Base-by-base conservation (phyloP, 1,284 basidiomycete genomes). In the Xerocomus alliaceus region DNA sequence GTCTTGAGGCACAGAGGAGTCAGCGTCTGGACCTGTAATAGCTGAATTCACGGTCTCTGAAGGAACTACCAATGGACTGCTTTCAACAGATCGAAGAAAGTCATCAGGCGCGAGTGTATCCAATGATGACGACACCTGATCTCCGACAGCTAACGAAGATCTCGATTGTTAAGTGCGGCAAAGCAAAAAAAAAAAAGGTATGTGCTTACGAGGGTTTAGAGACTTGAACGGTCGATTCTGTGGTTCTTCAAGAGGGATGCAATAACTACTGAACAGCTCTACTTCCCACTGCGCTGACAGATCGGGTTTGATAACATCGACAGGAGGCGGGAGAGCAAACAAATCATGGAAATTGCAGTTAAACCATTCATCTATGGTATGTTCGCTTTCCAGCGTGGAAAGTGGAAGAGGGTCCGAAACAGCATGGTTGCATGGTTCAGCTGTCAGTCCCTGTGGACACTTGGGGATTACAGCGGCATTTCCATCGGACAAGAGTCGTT, bases 331-430 rank as follows among this genome's bases (percentile, higher is more conserved):
- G 7, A 68, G 35, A 4, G 70, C 56, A n/a, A 75, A 78, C 2
- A 67, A 29, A 45, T 22, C 1, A 8, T 62, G 54, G 31, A 68
- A 66, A 44, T 65, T 70, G 22, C 17, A 28, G 1, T 55, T 62
- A 17, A 73, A 66, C 71, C 73, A 74, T 34, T 69, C 55, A 7
- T 76, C 75, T 4, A 72, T 60, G 6, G 49, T 42, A 13, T 48
- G 12, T 11, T 67, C 64, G 15, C 61, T 61, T n/a, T 66, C 62
- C 4, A 47, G 3, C 0, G 60, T 48, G 5, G 64, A 49, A n/a
- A 53, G 45, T 0, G 74, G 73, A 1, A 74, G 49, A 11, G 79
- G 71, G 53, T 78, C 70, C 0, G 77, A 77, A 3, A 72, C 71
- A 0, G 67, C 11, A 29, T 75, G 72, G 35, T 10, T 5, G 35